Evolutionary conservation across 805 yeast genomes (phyloP).

Genomic region (Pichia sporocuriosa): DNA sequence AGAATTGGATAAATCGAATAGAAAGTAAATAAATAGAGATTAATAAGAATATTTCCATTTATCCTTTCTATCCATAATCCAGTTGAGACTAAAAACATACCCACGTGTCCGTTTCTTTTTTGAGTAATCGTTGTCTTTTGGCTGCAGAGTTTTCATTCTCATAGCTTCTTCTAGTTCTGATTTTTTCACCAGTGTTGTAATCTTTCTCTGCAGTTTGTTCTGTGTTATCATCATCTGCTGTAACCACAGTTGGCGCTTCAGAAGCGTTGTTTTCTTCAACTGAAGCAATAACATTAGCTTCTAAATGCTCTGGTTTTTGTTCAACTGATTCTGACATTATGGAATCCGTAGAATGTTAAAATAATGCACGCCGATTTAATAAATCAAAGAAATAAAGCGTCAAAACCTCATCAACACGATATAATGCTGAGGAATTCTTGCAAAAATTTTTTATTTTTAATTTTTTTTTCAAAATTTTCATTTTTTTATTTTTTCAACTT

Average conservation of each 20-base stretch:
- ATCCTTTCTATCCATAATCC: too few relatives aligned
- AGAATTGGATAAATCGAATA: too few relatives aligned
- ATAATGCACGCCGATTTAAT: too few relatives aligned
- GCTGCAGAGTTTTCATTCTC: too few relatives aligned
- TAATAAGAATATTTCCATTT: too few relatives aligned
- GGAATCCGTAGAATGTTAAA: neutral
- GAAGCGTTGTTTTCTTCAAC: neutral
- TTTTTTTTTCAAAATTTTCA: neutral
- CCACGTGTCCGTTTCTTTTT: slow-evolving; percentile 43
- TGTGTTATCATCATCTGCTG: neutral
- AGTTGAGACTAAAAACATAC: slow-evolving; percentile 35
- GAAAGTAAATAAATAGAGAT: too few relatives aligned
- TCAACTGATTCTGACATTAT: neutral
- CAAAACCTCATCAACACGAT: too few relatives aligned
- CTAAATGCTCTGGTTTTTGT: too few relatives aligned
- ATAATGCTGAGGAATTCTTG: too few relatives aligned
- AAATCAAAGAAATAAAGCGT: too few relatives aligned
- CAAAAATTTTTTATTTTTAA: neutral
- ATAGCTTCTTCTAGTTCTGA: slow-evolving; percentile 22
- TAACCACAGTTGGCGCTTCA: neutral
- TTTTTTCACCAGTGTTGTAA: too few relatives aligned
- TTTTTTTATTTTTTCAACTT: neutral
- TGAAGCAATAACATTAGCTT: too few relatives aligned
- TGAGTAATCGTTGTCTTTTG: slow-evolving; percentile 26
- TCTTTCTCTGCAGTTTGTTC: neutral